A percentile compares a stretch with the other conserved stretches of the same genome.
These are phyloP conservation scores for Saururus chinensis DNA, from an alignment of 164 flowering plant species.

Conservation along the genomic window DNA sequence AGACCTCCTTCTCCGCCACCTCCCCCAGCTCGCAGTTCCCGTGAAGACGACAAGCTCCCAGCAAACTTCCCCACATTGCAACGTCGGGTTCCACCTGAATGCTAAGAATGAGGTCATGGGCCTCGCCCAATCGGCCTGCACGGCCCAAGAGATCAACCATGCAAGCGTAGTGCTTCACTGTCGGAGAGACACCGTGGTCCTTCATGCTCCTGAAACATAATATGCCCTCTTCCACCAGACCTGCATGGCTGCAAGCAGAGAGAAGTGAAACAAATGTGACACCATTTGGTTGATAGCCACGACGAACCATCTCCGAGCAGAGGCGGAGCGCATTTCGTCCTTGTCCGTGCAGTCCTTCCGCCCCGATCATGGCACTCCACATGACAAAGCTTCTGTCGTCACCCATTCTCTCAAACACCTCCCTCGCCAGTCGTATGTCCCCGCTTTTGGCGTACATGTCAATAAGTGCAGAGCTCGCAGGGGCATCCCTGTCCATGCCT, in stretches of 20 bases:
- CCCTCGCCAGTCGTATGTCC: slow-evolving; percentile 12
- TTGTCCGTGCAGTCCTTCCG: slow-evolving; percentile 24
- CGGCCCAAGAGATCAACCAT: slow-evolving; percentile 24
- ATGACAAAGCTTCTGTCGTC: slow-evolving; percentile 11
- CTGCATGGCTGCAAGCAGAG: slow-evolving; percentile 25
- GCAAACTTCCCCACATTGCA: slow-evolving; percentile 19
- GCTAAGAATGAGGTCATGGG: slow-evolving; percentile 11
- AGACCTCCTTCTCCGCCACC: slow-evolving; percentile 14
- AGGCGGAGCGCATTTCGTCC: slow-evolving; percentile 15
- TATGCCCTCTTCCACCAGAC: slow-evolving; percentile 20
- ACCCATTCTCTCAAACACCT: slow-evolving; percentile 10
- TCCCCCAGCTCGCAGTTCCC: slow-evolving; percentile 16
- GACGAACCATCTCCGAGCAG: slow-evolving; percentile 10
- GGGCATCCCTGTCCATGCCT: slow-evolving; percentile 10
- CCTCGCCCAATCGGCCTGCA: slow-evolving; percentile 18
- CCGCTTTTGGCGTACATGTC: slow-evolving; percentile 88
- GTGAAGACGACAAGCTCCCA: slow-evolving; percentile 21
- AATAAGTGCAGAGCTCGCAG: slow-evolving; percentile 40
- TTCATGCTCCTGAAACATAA: slow-evolving; percentile 13
- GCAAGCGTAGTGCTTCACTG: slow-evolving; percentile 17
- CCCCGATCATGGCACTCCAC: slow-evolving; percentile 27
- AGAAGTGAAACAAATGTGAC: slow-evolving; percentile 18
- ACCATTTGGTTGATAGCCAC: slow-evolving; percentile 15
- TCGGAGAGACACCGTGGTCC: slow-evolving; percentile 15
- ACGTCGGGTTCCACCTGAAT: slow-evolving; percentile 18